Conservation (phyloP, 2,329 filamentous ascomycete genomes). For the Stagonosporopsis tanaceti region DNA sequence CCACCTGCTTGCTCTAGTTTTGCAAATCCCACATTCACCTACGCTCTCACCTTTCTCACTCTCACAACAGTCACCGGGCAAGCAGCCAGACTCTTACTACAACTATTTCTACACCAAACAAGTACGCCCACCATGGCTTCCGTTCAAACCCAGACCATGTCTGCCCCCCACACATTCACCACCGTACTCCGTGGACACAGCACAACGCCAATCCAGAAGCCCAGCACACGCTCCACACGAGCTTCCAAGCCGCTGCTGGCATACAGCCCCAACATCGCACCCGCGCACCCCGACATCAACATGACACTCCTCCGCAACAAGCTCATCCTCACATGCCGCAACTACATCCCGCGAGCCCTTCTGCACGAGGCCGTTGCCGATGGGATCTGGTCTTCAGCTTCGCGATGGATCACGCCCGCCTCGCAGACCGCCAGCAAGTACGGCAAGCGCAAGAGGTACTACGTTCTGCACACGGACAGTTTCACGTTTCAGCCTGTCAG, state of each 20-base stretch:
- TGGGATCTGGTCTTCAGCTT: constrained; percentile 35
- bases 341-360: constrained; percentile 27
- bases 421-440: constrained; percentile 24
- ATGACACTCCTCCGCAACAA: constrained; percentile 38
- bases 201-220: constrained; percentile 23
- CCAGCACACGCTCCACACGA: constrained; percentile 30
- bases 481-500: constrained; percentile 31
- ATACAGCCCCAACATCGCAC: constrained; percentile 34
- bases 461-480: constrained; percentile 30
- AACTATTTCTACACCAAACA: not conserved
- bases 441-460: constrained; percentile 36
- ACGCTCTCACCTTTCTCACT: not conserved
- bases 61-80: not conserved
- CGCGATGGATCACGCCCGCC: constrained; percentile 35
- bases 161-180: constrained; percentile 29
- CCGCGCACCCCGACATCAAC: constrained; percentile 37
- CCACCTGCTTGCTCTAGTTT: constrained; percentile 18
- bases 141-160: constrained; percentile 39
- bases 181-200: constrained; percentile 30
- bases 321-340: constrained; percentile 34
- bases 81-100: not conserved
- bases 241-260: constrained; percentile 31
- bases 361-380: constrained; percentile 34
- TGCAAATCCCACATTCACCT: constrained; percentile 6
- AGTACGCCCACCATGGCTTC: constrained; percentile 28